phyloP scores from a whole-genome alignment of 2,329 filamentous ascomycete genomes.

The Camillea tinctor region DNA sequence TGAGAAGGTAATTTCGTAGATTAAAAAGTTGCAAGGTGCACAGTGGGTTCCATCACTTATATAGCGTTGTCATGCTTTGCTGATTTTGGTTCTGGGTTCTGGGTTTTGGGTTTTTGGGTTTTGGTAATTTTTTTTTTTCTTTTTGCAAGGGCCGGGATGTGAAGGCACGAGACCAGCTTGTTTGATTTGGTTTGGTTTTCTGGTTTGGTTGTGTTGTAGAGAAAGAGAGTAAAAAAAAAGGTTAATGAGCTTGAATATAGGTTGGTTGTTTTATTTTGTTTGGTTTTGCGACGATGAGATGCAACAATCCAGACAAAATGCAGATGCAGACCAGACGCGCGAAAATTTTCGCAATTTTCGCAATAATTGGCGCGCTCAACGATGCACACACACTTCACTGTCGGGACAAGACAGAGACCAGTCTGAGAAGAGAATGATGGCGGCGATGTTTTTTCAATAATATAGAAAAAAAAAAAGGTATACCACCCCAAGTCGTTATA shows the following conservation, averaged over 20 bases:
- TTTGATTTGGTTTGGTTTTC: no score
- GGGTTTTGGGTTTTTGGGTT: no score
- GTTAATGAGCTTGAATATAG: no score
- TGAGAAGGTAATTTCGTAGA: not conserved
- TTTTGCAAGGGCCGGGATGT: not conserved
- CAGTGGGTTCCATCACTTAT: not conserved
- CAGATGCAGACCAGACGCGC: no score
- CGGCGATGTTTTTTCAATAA: slow-evolving; percentile 5
- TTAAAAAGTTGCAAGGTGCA: not conserved
- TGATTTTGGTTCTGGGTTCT: no score
- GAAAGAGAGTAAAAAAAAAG: no score
- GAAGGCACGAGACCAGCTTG: not conserved
- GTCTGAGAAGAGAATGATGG: slow-evolving; percentile 1
- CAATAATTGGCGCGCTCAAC: slow-evolving; percentile 2
- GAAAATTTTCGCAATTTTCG: slow-evolving; percentile 19
- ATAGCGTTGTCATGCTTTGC: not conserved
- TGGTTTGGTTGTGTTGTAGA: not conserved
- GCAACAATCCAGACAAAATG: no score
- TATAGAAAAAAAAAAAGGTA: no score
- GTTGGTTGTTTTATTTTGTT: no score
- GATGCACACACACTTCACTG: not conserved
- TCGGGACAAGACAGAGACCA: not conserved
- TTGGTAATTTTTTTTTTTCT: no score
- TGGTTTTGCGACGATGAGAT: slow-evolving; percentile 4
- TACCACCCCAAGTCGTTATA: no score